Conservation (phyloP, 192 early-diverging fungal species). For the Umbelopsis ramanniana region DNA sequence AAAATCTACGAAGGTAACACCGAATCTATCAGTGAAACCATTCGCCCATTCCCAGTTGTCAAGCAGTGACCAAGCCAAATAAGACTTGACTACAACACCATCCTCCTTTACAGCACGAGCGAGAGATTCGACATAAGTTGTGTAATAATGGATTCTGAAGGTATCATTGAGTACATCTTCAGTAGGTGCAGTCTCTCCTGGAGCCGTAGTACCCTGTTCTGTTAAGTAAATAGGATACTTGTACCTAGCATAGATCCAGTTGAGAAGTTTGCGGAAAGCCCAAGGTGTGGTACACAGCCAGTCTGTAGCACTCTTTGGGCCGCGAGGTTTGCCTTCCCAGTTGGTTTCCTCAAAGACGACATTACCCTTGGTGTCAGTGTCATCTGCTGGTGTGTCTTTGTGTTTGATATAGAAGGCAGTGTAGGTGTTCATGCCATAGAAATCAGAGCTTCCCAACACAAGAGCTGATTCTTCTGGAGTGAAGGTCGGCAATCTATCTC, state of each 20-base stretch:
- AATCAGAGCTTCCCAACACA: not conserved
- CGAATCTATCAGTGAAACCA: not conserved
- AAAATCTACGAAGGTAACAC: not conserved
- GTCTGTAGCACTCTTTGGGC: not conserved
- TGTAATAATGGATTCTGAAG: not conserved
- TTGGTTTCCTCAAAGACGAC: not conserved
- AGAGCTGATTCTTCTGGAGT: not conserved
- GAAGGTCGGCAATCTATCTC: not conserved
- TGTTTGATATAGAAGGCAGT: not conserved
- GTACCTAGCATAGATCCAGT: not conserved
- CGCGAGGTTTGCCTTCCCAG: not conserved
- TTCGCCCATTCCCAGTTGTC: slow-evolving; percentile 2
- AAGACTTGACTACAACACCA: not conserved
- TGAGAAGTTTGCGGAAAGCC: not conserved
- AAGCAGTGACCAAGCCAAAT: not conserved
- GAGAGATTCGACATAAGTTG: not conserved
- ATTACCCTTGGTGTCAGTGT: not conserved
- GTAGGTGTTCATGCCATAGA: slow-evolving; percentile 1
- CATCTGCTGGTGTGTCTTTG: not conserved
- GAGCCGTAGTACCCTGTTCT: not conserved
- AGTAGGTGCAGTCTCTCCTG: not conserved
- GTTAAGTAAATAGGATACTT: not conserved
- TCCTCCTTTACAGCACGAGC: not conserved
- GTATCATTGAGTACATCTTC: not conserved
- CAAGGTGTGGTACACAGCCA: not conserved